phyloP scores from a whole-genome alignment of 1,139 yeast species.

The Geotrichum bryndzae region DNA sequence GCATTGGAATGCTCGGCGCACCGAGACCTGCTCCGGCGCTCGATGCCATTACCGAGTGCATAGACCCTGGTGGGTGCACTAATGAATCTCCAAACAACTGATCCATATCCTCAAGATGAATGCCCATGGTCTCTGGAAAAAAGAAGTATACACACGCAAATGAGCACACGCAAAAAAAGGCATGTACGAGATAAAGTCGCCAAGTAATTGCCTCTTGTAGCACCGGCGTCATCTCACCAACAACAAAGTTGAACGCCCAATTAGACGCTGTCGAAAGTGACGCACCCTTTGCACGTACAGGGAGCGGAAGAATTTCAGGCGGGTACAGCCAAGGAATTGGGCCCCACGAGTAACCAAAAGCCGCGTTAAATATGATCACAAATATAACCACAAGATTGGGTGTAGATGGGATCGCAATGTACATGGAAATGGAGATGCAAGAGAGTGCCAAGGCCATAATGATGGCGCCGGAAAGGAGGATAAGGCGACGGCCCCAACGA shows the following conservation, averaged over 20 bases:
- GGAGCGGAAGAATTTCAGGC: slow-evolving; percentile 78
- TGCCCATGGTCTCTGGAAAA: slow-evolving; percentile 89
- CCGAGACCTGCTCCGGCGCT: neutral
- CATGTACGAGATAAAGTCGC: slow-evolving; percentile 78
- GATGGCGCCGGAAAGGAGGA: slow-evolving; percentile 69
- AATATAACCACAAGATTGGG: slow-evolving; percentile 68
- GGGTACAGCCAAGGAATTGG: slow-evolving; percentile 94
- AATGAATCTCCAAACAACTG: slow-evolving; percentile 65
- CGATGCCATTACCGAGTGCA: neutral
- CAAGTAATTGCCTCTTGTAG: slow-evolving; percentile 70
- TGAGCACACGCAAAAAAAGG: slow-evolving; percentile 66
- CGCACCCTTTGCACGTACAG: slow-evolving; percentile 86
- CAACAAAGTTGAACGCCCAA: slow-evolving; percentile 91
- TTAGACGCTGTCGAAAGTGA: slow-evolving; percentile 87
- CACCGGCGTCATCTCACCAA: slow-evolving; percentile 86
- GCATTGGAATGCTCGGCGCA: slow-evolving; percentile 29
- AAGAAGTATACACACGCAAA: slow-evolving; percentile 59
- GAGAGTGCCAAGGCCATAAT: slow-evolving; percentile 70
- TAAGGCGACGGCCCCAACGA: slow-evolving; percentile 83
- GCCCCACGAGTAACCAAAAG: slow-evolving; percentile 85
- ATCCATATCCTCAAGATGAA: slow-evolving; percentile 85
- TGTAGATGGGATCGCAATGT: slow-evolving; percentile 52
- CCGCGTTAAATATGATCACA: slow-evolving; percentile 75
- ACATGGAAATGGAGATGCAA: slow-evolving; percentile 61
- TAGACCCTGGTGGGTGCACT: slow-evolving; percentile 20